Base-by-base conservation (phyloP, 805 yeast genomes). In the Cephaloascus fragrans region DNA sequence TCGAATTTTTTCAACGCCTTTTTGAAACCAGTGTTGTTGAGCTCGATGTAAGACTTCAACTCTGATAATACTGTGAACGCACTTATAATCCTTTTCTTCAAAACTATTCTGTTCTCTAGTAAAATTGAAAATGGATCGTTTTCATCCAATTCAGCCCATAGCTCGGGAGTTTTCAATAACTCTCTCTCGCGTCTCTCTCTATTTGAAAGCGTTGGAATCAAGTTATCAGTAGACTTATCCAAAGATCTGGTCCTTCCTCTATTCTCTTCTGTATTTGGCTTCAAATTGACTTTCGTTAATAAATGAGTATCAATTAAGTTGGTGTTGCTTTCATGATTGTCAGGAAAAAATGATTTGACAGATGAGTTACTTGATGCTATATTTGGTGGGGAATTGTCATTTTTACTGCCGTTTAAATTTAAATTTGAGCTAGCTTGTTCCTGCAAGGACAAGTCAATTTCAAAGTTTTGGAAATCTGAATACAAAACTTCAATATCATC, bases 1-100 rank as follows among this genome's bases (percentile, higher is more conserved):
- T 93, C 96, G 56, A 86, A 93, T 60, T 90, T 90, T 57, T 90
- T 90, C 47, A 88, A 70, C 33, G 90, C 89, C 60, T 90, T 90
- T 38, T 84, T 73, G 57, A 90, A 85, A 2, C 97, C 97, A 18
- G 95, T 85, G 47, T 71, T 73, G 66, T 90, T 90, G 47, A 93
- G 67, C 51, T 88, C 95, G 37, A 84, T 70, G 55, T 64, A 90
- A 9, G 95, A 85, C 49, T 83, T 78, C 47, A 90, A 69, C 58
- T 90, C 97, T 5, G 89, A 81, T 17, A 88, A 63, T 16, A 75
- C 64, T 3, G 90, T 90, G 62, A 77, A 90, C 33, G 78, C 60
- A 3, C 80, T 72, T 34, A 78, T 69, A 6, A 82, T 56, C 42
- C 88, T 65, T 50, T 80, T 80, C 58, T 80, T 83, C 46, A 84